Percentiles rank a stretch among this genome's conserved stretches.
phyloP scores from a whole-genome alignment of 805 yeast genomes.

The Jamesozyma gamospora region DNA sequence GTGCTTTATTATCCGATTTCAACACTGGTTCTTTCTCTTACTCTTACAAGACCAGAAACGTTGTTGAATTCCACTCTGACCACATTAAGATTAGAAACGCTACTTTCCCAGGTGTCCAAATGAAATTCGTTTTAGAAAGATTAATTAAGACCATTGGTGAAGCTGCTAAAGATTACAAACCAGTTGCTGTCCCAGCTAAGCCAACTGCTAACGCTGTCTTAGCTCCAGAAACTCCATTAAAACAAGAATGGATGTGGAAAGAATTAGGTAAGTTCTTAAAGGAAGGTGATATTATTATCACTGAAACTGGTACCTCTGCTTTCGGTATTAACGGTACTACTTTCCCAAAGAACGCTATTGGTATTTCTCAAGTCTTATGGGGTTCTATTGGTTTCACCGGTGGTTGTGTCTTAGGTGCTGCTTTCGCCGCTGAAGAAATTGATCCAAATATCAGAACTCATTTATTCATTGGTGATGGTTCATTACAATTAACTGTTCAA shows the following conservation, averaged over 20 bases:
- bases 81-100: slow-evolving; percentile 54
- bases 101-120: slow-evolving; percentile 51
- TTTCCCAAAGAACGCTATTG: slow-evolving; percentile 44
- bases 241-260: slow-evolving; percentile 56
- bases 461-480: slow-evolving; percentile 57
- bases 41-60: slow-evolving; percentile 52
- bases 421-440: slow-evolving; percentile 47
- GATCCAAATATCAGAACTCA: slow-evolving; percentile 45
- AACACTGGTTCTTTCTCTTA: slow-evolving; percentile 73
- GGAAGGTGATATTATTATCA: slow-evolving; percentile 48
- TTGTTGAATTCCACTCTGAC: slow-evolving; percentile 63
- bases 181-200: slow-evolving; percentile 39
- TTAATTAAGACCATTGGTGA: slow-evolving; percentile 27
- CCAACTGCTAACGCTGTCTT: slow-evolving; percentile 35
- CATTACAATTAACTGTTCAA: slow-evolving; percentile 55
- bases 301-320: slow-evolving; percentile 60
- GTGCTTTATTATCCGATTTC: slow-evolving; percentile 70
- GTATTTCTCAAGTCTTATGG: slow-evolving; percentile 59
- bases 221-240: slow-evolving; percentile 32
- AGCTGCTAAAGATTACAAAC: slow-evolving; percentile 31
- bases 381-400: slow-evolving; percentile 57
- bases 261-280: slow-evolving; percentile 44
- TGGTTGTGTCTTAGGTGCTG: slow-evolving; percentile 54
- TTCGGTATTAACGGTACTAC: slow-evolving; percentile 50
- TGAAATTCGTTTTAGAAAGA: slow-evolving; percentile 40